Base-by-base conservation (phyloP, 495 filamentous ascomycete species). In the Gamarada debralockiae region DNA sequence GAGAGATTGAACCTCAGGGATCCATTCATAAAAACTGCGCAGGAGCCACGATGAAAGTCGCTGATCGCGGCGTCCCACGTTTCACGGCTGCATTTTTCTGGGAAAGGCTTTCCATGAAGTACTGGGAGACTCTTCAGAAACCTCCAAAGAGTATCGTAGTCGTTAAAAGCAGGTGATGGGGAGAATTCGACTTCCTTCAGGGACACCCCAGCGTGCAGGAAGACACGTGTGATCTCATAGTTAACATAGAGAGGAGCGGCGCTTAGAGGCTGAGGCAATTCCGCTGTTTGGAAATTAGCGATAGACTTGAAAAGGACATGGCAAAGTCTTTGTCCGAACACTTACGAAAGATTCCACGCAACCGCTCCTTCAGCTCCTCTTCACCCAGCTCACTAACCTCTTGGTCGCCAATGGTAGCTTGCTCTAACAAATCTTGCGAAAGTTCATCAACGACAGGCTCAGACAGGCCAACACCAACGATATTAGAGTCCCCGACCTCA, bases 211-310 rank as follows among this genome's bases (percentile, higher is more conserved):
- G 53, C 25, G 38, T 59, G 40, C 1, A 59, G 36, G 29, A 40
- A 63, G 3, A 63, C 53, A 36, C 60, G 41, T 1, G 49, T 52
- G 45, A 59, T 52, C 29, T 63, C 60, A 22, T 59, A 63, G 9
- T 34, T 34, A 2, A 50, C 44, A 17, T 24, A 37, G 2, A 57
- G 31, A 43, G 55, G 46, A 12, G 38, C 25, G 6, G 18, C 21
- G 2, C 13, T 12, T 9, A 58, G 36, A 29, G 23, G 37, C 15
- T 20, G 0, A 20, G 52, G 59, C 4, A 55, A 15, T 38, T 51
- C 33, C 12, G 48, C 48, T 52, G 17, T 33, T 2, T 18, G 9
- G 20, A 3, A 6, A 17, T 21, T 18, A 40, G 37, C n/a, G n/a
- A n/a, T 29, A 29, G 27, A 29, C 27, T 5, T 29, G 23, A 40